Evolutionary conservation across 139 green algal species (phyloP).

Genomic region (Micractinium conductrix): DNA sequence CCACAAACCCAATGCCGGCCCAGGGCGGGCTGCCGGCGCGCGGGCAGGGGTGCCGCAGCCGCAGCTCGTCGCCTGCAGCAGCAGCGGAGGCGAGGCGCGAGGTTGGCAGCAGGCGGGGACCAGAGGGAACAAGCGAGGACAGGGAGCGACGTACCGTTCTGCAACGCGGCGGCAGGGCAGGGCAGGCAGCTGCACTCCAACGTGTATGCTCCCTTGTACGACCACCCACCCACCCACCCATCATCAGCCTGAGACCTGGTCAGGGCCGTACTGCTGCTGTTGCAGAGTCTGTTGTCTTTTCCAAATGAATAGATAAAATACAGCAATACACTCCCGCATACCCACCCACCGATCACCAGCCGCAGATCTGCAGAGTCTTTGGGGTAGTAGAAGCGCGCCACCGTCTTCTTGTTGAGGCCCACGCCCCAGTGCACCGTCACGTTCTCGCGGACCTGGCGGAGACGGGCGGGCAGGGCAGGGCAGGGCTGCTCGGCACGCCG

Average conservation of each 20-base stretch:
- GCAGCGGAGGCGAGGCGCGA: not conserved
- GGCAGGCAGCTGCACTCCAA: too few relatives aligned
- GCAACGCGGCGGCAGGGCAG: too few relatives aligned
- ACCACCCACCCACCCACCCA: not conserved
- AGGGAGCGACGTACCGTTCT: too few relatives aligned
- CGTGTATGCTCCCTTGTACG: too few relatives aligned
- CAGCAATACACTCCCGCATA: not conserved
- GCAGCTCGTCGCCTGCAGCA: conserved; percentile 90
- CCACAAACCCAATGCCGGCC: conserved; percentile 79
- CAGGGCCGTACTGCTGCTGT: too few relatives aligned
- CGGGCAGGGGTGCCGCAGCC: conserved; percentile 77
- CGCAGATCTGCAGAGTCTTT: conserved; percentile 78
- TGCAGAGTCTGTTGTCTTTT: too few relatives aligned
- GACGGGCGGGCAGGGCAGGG: not conserved
- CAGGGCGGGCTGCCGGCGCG: conserved; percentile 63
- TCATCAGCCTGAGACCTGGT: not conserved
- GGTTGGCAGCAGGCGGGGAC: too few relatives aligned
- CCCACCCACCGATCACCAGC: not conserved
- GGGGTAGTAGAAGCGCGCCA: conserved; percentile 93
- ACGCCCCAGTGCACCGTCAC: conserved; percentile 93
- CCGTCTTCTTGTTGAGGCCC: conserved; percentile 89
- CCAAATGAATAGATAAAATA: too few relatives aligned
- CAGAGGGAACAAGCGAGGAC: too few relatives aligned
- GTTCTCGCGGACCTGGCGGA: conserved; percentile 61
- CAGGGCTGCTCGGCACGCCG: too few relatives aligned